Conservation (phyloP, 805 yeast genomes). For the Starmerella gropengiesseri region DNA sequence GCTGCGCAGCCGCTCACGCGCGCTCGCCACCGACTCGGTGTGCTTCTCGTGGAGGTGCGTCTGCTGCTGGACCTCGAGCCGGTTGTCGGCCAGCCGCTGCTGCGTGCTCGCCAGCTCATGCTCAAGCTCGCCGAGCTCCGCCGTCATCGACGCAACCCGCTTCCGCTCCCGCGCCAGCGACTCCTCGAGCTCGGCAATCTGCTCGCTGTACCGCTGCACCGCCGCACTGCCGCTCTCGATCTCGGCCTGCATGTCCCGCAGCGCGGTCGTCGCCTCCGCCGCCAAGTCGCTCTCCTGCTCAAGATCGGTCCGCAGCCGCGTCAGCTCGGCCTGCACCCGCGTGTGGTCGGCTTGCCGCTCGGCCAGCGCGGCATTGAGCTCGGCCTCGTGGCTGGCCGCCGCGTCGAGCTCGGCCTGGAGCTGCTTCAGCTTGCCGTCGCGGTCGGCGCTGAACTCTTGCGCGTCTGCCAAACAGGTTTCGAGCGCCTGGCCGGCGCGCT, state of each 20-base stretch:
- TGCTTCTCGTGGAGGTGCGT: slow-evolving; percentile 7
- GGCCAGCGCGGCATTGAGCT: slow-evolving; percentile 8
- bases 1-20: not conserved
- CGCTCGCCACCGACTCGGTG: slow-evolving; percentile 1
- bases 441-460: slow-evolving; percentile 66
- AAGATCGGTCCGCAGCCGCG: slow-evolving; percentile 13
- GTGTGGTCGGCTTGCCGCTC: slow-evolving; percentile 6
- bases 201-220: not conserved
- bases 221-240: slow-evolving; percentile 33
- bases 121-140: slow-evolving; percentile 11
- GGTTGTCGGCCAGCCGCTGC: slow-evolving; percentile 8
- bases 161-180: slow-evolving; percentile 6
- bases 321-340: slow-evolving; percentile 12
- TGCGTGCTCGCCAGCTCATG: not conserved
- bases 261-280: slow-evolving; percentile 50
- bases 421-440: slow-evolving; percentile 66
- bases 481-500: slow-evolving; percentile 33
- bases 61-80: slow-evolving; percentile 16
- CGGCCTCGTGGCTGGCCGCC: slow-evolving; percentile 2
- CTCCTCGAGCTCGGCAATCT: slow-evolving; percentile 7
- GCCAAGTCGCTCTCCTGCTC: slow-evolving; percentile 33
- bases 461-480: slow-evolving; percentile 58
- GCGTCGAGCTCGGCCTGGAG: slow-evolving; percentile 31
- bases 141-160: slow-evolving; percentile 2
- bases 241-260: slow-evolving; percentile 75